phyloP scores from a whole-genome alignment of 2,329 filamentous ascomycete species.

The Furcasterigmium furcatum region DNA sequence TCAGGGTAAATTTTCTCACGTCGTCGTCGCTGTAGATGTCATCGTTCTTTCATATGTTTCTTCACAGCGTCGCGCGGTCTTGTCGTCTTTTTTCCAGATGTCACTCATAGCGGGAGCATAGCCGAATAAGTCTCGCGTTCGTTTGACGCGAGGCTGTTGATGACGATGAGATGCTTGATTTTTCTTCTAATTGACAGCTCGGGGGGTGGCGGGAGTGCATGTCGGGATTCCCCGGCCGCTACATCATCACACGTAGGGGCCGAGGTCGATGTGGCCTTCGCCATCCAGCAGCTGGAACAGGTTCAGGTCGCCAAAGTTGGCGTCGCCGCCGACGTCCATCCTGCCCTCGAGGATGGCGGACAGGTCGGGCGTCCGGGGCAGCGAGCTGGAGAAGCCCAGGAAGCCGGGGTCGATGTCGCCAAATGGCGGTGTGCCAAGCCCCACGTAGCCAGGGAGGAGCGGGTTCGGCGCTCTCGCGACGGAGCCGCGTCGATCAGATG shows the following conservation, averaged over 20 bases:
- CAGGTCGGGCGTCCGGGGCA: constrained; percentile 38
- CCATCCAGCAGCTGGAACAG: constrained; percentile 48
- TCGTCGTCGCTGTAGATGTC: too few species aligned
- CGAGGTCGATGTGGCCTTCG: constrained; percentile 50
- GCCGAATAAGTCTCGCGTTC: background rate
- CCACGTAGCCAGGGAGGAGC: constrained; percentile 14
- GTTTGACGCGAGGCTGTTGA: too few species aligned
- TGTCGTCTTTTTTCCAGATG: background rate
- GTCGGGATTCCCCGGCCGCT: too few species aligned
- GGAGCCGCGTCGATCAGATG: background rate
- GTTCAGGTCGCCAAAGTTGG: constrained; percentile 40
- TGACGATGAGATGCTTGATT: too few species aligned
- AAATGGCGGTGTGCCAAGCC: constrained; percentile 24
- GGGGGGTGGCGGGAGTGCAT: too few species aligned
- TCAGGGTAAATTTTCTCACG: too few species aligned
- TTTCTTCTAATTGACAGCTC: too few species aligned
- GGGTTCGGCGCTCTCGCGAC: background rate
- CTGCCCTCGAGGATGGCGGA: constrained; percentile 30
- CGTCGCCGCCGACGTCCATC: constrained; percentile 35
- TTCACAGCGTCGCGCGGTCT: too few species aligned
- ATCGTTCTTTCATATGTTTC: background rate
- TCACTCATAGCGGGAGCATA: constrained; percentile 1
- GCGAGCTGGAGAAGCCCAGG: constrained; percentile 29
- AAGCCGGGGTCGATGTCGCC: constrained; percentile 33
- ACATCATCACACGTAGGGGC: constrained; percentile 26